phyloP scores from a whole-genome alignment of 2,329 filamentous ascomycete species.

The Arthrinium phaeospermum region DNA sequence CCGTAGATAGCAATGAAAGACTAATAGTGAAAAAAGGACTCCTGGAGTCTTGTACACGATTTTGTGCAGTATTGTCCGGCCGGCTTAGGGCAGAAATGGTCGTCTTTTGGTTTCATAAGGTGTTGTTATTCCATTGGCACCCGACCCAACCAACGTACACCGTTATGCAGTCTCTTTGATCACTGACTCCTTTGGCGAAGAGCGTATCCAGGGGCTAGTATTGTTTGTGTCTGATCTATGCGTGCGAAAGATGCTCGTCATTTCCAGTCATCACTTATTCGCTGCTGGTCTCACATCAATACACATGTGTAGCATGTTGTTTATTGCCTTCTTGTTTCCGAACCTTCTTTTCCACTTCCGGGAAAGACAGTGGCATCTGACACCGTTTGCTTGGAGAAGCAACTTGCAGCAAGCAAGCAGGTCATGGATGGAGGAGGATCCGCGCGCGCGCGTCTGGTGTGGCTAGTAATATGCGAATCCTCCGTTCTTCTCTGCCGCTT shows the following conservation, averaged over 20 bases:
- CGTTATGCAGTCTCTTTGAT: no score
- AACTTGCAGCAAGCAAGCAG: not conserved
- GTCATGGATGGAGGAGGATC: not conserved
- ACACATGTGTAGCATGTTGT: not conserved
- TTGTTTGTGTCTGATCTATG: not conserved
- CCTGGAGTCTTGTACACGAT: not conserved
- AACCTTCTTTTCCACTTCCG: not conserved
- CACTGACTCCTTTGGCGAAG: no score
- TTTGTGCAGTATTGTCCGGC: not conserved
- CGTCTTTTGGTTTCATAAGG: not conserved
- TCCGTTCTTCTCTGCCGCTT: not conserved
- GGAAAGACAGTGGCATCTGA: not conserved
- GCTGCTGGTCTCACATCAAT: not conserved
- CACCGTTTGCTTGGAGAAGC: not conserved
- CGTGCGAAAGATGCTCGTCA: not conserved
- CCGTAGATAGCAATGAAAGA: slow-evolving; percentile 11
- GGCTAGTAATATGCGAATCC: not conserved
- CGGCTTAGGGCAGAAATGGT: not conserved
- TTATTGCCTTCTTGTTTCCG: not conserved
- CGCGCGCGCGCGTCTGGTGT: not conserved
- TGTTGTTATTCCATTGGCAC: no score
- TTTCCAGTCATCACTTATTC: not conserved
- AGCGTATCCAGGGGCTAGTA: not conserved
- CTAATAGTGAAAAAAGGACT: not conserved
- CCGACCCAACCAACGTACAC: no score